Percentiles rank a stretch among this genome's conserved stretches.
Conservation (phyloP, 306 rosid species). For the Malus asiatica region DNA sequence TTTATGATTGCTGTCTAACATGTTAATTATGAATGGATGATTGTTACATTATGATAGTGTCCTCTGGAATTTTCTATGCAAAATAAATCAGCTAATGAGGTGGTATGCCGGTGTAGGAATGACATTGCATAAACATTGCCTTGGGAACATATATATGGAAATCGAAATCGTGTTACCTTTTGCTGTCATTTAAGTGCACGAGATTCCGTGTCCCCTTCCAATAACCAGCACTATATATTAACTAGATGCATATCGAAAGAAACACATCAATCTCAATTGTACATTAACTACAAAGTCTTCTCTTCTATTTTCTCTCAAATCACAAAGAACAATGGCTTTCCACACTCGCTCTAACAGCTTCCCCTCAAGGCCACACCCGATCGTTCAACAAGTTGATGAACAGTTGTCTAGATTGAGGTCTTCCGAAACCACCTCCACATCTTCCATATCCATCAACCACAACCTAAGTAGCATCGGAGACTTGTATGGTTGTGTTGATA, state of each 20-base stretch:
- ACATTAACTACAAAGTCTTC: background rate
- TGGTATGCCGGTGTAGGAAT: conserved; percentile 21
- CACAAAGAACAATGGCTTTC: conserved; percentile 5
- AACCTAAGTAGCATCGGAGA: conserved; percentile 11
- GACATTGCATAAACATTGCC: conserved; percentile 18
- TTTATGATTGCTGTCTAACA: too few relatives aligned
- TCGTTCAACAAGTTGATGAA: conserved; percentile 5
- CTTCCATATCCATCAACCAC: conserved; percentile 14
- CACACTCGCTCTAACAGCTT: conserved; percentile 24
- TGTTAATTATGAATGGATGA: too few relatives aligned
- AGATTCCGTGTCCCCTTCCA: conserved; percentile 28
- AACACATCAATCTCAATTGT: background rate
- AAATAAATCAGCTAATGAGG: background rate
- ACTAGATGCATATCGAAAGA: background rate
- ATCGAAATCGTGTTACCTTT: conserved; percentile 13
- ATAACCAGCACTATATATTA: background rate
- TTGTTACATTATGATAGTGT: too few relatives aligned
- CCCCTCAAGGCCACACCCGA: conserved; percentile 22
- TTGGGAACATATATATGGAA: conserved; percentile 9
- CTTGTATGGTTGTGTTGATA: conserved; percentile 21
- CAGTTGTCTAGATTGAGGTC: conserved; percentile 15
- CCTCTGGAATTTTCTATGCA: too few relatives aligned
- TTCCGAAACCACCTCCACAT: conserved; percentile 8
- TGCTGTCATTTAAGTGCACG: background rate
- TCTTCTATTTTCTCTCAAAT: background rate